Evolutionary conservation across 129 eudicot genomes (phyloP).

Genomic region (Pittosporum tobira): DNA sequence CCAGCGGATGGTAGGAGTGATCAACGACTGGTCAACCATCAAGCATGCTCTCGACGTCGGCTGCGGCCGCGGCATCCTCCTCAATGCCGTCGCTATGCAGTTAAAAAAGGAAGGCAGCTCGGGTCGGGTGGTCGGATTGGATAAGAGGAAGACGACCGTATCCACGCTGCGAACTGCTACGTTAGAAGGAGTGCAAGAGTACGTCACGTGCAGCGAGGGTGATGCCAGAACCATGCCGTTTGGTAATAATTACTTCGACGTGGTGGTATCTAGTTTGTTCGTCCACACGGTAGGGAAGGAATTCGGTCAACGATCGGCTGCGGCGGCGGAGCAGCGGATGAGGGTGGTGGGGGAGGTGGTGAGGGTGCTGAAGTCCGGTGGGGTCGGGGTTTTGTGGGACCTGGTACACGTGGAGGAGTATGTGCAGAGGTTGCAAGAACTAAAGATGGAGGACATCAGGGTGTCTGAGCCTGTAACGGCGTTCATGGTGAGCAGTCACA

Average conservation of each 20-base stretch:
- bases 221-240: slow-evolving; percentile 78
- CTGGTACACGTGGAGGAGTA: slow-evolving; percentile 83
- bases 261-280: slow-evolving; percentile 83
- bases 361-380: slow-evolving; percentile 78
- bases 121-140: slow-evolving; percentile 74
- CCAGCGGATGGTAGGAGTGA: too few relatives aligned
- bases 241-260: slow-evolving; percentile 76
- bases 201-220: slow-evolving; percentile 85
- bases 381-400: slow-evolving; percentile 94
- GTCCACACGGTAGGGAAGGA: slow-evolving; percentile 79
- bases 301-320: slow-evolving; percentile 61
- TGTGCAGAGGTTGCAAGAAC: slow-evolving; percentile 58
- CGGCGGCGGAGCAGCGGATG: slow-evolving; percentile 86
- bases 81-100: slow-evolving; percentile 83
- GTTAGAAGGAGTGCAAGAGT: slow-evolving; percentile 78
- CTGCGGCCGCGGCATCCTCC: slow-evolving; percentile 83
- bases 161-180: slow-evolving; percentile 62
- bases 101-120: slow-evolving; percentile 75
- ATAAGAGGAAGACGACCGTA: slow-evolving; percentile 31
- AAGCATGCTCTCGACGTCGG: slow-evolving; percentile 78
- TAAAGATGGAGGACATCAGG: slow-evolving; percentile 84
- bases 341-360: slow-evolving; percentile 86
- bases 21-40: slow-evolving; percentile 75
- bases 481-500: slow-evolving; percentile 83
- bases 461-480: slow-evolving; percentile 94